phyloP scores from a whole-genome alignment of 306 rosid species.

The Pueraria montana region DNA sequence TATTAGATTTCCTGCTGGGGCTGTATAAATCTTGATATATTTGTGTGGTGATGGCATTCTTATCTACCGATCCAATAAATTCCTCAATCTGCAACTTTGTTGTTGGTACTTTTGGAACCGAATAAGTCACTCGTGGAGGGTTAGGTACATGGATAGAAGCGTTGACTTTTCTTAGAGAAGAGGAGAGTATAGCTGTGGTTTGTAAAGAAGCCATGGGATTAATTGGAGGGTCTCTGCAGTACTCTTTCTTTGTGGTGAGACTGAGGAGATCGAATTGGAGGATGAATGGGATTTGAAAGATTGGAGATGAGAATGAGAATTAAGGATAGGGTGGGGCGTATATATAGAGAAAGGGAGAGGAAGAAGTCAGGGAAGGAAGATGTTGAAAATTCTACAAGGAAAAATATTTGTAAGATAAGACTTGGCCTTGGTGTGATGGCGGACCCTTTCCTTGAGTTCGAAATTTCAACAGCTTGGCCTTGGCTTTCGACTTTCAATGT shows the following conservation, averaged over 20 bases:
- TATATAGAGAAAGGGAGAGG: background rate
- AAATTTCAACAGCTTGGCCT: too few relatives aligned
- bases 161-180: too few relatives aligned
- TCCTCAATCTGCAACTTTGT: conserved; percentile 40
- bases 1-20: background rate
- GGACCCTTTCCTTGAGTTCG: too few relatives aligned
- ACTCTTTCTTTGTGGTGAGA: background rate
- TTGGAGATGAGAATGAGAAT: background rate
- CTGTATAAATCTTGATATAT: background rate
- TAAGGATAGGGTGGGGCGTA: background rate
- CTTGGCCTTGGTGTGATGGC: too few relatives aligned
- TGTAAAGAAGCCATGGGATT: conserved; percentile 44
- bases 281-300: too few relatives aligned
- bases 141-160: conserved; percentile 52
- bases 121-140: conserved; percentile 37
- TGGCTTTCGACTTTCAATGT: too few relatives aligned
- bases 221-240: background rate
- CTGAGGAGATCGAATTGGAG: background rate
- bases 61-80: conserved; percentile 15
- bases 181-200: conserved; percentile 44
- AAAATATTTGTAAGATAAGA: too few relatives aligned
- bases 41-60: background rate
- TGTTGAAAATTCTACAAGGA: too few relatives aligned
- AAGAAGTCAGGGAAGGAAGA: background rate
- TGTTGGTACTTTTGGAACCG: conserved; percentile 39